phyloP scores from a whole-genome alignment of 1,139 yeast species.

The Protomyces lactucae-debilis region DNA sequence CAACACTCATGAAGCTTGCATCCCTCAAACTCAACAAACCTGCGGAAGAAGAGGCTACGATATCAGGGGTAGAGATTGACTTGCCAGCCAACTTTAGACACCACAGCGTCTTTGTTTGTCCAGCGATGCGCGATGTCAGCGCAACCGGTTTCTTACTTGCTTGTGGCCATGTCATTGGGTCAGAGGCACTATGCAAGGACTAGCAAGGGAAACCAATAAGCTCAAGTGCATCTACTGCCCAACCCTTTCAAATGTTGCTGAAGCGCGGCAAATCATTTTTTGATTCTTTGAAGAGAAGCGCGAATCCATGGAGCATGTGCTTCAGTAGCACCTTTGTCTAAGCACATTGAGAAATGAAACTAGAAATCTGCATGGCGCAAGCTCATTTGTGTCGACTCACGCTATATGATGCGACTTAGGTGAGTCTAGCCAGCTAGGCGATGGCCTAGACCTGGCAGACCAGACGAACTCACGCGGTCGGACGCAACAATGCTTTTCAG shows the following conservation, averaged over 20 bases:
- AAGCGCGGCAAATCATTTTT: constrained; percentile 9
- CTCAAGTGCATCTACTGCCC: constrained; percentile 71
- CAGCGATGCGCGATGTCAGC: constrained; percentile 81
- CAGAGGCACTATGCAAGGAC: constrained; percentile 22
- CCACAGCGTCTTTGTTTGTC: constrained; percentile 88
- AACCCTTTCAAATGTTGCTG: constrained; percentile 36
- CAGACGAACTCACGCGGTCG: too few species aligned
- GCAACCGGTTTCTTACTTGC: constrained; percentile 53
- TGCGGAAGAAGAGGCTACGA: constrained; percentile 1
- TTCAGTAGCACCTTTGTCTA: too few species aligned
- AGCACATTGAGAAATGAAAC: too few species aligned
- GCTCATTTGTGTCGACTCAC: too few species aligned
- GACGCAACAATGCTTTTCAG: too few species aligned
- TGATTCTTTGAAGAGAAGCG: not conserved
- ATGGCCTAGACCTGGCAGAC: too few species aligned
- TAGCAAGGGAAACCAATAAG: constrained; percentile 12
- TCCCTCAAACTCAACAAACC: constrained; percentile 36
- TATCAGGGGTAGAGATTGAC: constrained; percentile 46
- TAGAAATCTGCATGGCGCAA: too few species aligned
- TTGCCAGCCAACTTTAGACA: constrained; percentile 52
- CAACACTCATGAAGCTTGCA: constrained; percentile 59
- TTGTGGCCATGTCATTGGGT: constrained; percentile 44
- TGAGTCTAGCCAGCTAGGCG: too few species aligned
- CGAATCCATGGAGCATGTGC: not conserved
- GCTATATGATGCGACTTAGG: too few species aligned